A percentile compares a stretch with the other conserved stretches of the same genome.
These are phyloP conservation scores for Neoascochyta sp. DNA, from an alignment of 2,329 filamentous ascomycete genomes.

Conservation along the genomic window DNA sequence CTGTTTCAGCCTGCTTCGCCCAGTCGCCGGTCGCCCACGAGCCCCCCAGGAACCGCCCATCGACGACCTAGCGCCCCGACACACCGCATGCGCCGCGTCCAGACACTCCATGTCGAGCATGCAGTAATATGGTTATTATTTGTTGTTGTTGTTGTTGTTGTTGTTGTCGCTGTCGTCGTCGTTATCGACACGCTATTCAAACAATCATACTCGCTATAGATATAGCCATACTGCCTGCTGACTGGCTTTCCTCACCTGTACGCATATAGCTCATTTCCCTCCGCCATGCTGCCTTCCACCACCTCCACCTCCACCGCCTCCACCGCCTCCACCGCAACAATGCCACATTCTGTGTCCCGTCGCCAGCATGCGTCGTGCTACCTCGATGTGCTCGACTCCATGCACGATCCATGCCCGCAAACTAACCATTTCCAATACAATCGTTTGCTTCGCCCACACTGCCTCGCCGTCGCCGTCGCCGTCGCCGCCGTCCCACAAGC, in stretches of 20 bases:
- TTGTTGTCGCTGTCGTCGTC: slow-evolving; percentile 2
- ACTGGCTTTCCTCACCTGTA: too few relatives aligned
- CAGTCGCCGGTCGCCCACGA: too few relatives aligned
- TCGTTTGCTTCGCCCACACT: slow-evolving; percentile 9
- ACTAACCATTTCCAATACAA: slow-evolving; percentile 7
- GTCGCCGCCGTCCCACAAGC: slow-evolving; percentile 19
- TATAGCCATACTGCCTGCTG: too few relatives aligned
- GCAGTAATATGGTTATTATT: neutral
- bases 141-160: neutral
- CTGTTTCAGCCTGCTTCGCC: too few relatives aligned
- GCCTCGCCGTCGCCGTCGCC: too few relatives aligned
- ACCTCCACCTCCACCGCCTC: slow-evolving; percentile 10
- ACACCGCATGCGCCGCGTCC: slow-evolving; percentile 18
- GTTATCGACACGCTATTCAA: too few relatives aligned
- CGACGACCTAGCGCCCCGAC: slow-evolving; percentile 11
- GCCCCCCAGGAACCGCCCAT: slow-evolving; percentile 11
- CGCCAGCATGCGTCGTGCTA: slow-evolving; percentile 23
- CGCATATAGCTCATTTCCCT: too few relatives aligned
- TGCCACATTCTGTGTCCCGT: slow-evolving; percentile 17
- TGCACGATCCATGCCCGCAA: slow-evolving; percentile 13
- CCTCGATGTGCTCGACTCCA: slow-evolving; percentile 13
- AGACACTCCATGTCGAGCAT: neutral
- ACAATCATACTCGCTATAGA: too few relatives aligned
- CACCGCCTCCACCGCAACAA: slow-evolving; percentile 8
- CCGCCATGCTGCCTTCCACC: slow-evolving; percentile 8